A percentile compares a stretch with the other conserved stretches of the same genome.
Evolutionary conservation across 108 stramenopile species (phyloP).

Genomic region (Aurantiochytrium sp.): DNA sequence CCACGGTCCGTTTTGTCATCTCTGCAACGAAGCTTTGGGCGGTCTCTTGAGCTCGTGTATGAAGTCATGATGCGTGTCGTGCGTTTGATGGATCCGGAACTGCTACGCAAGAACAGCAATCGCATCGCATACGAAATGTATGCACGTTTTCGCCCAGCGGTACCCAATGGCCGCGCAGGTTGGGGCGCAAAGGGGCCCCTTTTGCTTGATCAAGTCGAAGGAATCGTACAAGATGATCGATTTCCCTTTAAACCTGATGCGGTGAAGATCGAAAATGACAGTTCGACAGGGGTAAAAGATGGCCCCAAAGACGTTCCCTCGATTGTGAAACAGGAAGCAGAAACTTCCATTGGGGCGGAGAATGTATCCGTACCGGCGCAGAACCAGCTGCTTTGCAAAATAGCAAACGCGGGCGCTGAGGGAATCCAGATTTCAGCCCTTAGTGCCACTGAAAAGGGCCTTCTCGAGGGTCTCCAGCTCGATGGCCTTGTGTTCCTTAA

Average conservation of each 20-base stretch:
- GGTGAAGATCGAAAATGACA: neutral
- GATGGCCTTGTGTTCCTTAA: neutral
- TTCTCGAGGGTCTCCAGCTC: neutral
- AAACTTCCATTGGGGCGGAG: too few relatives aligned
- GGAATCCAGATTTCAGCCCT: too few relatives aligned
- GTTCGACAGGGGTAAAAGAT: too few relatives aligned
- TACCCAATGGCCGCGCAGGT: neutral
- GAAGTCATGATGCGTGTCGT: neutral
- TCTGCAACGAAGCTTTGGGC: neutral
- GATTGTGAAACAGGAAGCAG: too few relatives aligned
- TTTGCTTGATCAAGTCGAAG: neutral
- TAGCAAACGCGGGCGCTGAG: too few relatives aligned
- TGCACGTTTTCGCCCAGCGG: neutral
- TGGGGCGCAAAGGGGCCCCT: constrained; percentile 13
- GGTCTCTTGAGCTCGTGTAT: neutral
- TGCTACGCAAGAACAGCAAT: neutral
- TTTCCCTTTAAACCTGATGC: neutral
- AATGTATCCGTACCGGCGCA: too few relatives aligned
- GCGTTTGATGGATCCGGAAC: neutral
- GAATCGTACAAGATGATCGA: neutral
- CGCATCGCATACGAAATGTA: neutral
- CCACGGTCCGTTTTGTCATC: neutral
- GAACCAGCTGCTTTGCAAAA: too few relatives aligned
- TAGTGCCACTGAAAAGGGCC: too few relatives aligned
- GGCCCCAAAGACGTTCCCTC: too few relatives aligned